Evolutionary conservation across 2,329 filamentous ascomycete genomes (phyloP), one percentile per base, ranked within the genome.

Genomic region (Ophiostoma novo-ulmi): DNA sequence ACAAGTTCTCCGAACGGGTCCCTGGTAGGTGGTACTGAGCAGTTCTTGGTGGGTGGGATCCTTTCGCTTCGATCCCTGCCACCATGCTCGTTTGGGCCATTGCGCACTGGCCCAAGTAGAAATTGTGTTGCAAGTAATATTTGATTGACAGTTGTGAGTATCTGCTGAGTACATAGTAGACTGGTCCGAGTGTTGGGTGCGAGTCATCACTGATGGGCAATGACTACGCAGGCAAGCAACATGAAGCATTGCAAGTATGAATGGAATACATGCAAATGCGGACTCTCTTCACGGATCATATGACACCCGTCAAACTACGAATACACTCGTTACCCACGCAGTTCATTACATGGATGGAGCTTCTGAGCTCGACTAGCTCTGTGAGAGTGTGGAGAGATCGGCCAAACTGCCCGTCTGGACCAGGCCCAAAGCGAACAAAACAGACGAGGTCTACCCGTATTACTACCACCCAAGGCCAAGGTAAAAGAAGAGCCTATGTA

Each of bases 361-460:
- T 39, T 39, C 20, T 48, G 22, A 61, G 55, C 55, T 35, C n/a
- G 39, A 17, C 31, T n/a, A 61, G 48, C 17, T 48, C 17, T 48
- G 35, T 31, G 11, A 36, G 68, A 36, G n/a, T 63, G 39, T 36
- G 58, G 63, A 41, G 44, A 41, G 41, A 52, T 65, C 44, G 52
- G 64, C 31, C 52, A 31, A 44, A 39, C 61, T 44, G n/a, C 36
- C 64, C 20, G 20, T 38, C 26, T 64, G 52, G 52, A 68, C 69
- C 69, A 70, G 41, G 26, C 69, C 65, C 65, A 70, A 70, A 70
- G 22, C 11, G 69, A 70, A 63, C 48, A 70, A 70, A 70, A 70
- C 69, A 68, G 69, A 70, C 69, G 69, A 70, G 69, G 26, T 26
- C 26, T 26, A 35, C 58, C n/a, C 58, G 58, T n/a, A 58, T 58